Evolutionary conservation across 768 basidiomycete genomes (phyloP), one percentile per base, ranked within the genome.

Genomic region (Tricholoma sp.): DNA sequence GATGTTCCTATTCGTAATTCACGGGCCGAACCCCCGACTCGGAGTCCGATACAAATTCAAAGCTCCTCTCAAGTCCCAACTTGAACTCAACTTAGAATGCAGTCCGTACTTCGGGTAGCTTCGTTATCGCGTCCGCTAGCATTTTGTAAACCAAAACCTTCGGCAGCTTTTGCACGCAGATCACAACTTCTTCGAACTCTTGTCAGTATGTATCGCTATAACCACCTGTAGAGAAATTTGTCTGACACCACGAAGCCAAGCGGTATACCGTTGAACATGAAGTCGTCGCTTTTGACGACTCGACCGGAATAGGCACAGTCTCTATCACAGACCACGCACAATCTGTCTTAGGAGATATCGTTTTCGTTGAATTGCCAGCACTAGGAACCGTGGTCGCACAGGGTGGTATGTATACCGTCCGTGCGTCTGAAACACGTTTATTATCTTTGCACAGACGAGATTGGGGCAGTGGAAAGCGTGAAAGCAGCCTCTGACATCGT

Each of bases 401-500:
- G 71, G 91, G 89, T 63, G 91, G 95, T 95, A 63, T 64, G 93
- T 64, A 43, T 12, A 35, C 21, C 16, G 14, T 43, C 56, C 24
- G 19, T 54, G 50, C 54, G 31, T 49, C 51, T 24, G 14, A 27
- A 52, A 12, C 14, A 47, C 24, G 43, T 18, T 11, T 19, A 50
- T 31, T 21, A 47, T 58, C 32, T 35, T 27, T 29, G 7, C 18
- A n/a, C 50, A 94, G 94, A 89, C 47, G 74, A 85, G 61, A 89
- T 96, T 69, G 94, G 94, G 51, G 91, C 91, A 6, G 93, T 98
- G 9, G 94, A 97, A 72, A 96, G 94, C 60, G 94, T 97, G 56
- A 98, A 98, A 70, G 94, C 94, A 27, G 93, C 94, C 37, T 95
- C 94, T 1, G 94, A 98, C 68, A 94, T 98, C 67, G 91, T 91